phyloP scores from a whole-genome alignment of 176 grass and related monocot genomes.

The Rhynchospora pubera region DNA sequence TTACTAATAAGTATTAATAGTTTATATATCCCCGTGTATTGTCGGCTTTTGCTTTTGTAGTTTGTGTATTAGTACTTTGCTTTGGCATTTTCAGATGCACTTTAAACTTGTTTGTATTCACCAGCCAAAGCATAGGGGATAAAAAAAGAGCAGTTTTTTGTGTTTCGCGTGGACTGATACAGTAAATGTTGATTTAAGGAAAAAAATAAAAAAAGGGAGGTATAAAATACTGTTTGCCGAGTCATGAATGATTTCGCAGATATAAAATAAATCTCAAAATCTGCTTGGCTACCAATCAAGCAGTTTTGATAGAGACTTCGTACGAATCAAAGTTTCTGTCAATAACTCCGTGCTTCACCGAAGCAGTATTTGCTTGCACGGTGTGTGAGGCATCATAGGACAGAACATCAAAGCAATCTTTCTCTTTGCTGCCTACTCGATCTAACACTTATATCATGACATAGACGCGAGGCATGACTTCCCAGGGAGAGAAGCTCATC shows the following conservation, averaged over 20 bases:
- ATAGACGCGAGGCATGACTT: slow-evolving; percentile 20
- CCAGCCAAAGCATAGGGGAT: background rate
- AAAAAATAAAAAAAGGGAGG: too few relatives aligned
- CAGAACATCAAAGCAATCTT: background rate
- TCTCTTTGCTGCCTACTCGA: background rate
- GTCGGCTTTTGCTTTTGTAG: background rate
- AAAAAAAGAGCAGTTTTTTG: too few relatives aligned
- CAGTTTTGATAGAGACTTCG: too few relatives aligned
- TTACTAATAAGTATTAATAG: slow-evolving; percentile 6
- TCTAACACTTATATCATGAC: too few relatives aligned
- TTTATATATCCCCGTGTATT: background rate
- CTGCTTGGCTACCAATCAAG: too few relatives aligned
- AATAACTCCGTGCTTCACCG: too few relatives aligned
- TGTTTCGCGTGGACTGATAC: too few relatives aligned
- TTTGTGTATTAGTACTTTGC: background rate
- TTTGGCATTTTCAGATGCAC: background rate
- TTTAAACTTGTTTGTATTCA: background rate
- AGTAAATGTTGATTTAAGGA: too few relatives aligned
- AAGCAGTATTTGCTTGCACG: background rate
- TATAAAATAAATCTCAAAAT: too few relatives aligned
- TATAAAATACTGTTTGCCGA: too few relatives aligned
- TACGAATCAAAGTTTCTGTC: too few relatives aligned
- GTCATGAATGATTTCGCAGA: too few relatives aligned
- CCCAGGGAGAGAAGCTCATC: slow-evolving; percentile 44
- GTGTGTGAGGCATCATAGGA: background rate